Percentiles rank a stretch among this genome's conserved stretches.
These are phyloP conservation scores for Lichtheimia hyalospora DNA, from an alignment of 371 early-diverging fungal species.

Conservation along the genomic window DNA sequence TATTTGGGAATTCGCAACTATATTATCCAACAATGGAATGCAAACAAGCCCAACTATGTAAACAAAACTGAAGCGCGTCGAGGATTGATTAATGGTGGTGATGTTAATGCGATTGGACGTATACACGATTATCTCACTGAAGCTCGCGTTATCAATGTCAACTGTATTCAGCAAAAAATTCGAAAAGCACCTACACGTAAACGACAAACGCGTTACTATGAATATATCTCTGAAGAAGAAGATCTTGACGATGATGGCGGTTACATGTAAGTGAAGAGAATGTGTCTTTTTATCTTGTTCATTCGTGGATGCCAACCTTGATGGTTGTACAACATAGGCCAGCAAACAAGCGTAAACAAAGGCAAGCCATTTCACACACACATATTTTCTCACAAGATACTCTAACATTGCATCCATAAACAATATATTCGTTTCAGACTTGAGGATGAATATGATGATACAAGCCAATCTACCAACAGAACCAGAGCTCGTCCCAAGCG, in stretches of 20 bases:
- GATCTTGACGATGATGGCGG: not conserved
- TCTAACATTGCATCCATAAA: not conserved
- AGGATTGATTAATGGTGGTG: slow-evolving; percentile 68
- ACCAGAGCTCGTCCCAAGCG: slow-evolving; percentile 24
- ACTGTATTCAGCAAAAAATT: slow-evolving; percentile 8
- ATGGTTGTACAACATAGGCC: slow-evolving; percentile 1
- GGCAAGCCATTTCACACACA: not conserved
- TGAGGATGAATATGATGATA: slow-evolving; percentile 12
- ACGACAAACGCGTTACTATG: not conserved
- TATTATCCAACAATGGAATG: slow-evolving; percentile 75
- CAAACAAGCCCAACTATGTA: slow-evolving; percentile 64
- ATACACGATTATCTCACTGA: slow-evolving; percentile 84
- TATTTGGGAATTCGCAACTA: slow-evolving; percentile 85
- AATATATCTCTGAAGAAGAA: slow-evolving; percentile 3
- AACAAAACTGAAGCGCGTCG: slow-evolving; percentile 63
- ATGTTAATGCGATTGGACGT: slow-evolving; percentile 90
- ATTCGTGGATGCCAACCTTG: not conserved
- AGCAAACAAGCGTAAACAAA: slow-evolving; percentile 7
- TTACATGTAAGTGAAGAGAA: not conserved
- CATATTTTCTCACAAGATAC: not conserved
- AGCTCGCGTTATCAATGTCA: slow-evolving; percentile 77
- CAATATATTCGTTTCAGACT: slow-evolving; percentile 1
- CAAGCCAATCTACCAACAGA: not conserved
- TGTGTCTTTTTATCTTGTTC: not conserved
- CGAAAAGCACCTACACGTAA: not conserved